Percentiles rank a stretch among this genome's conserved stretches.
Conservation (phyloP, 2,329 filamentous ascomycete genomes). For the Alternaria longipes region DNA sequence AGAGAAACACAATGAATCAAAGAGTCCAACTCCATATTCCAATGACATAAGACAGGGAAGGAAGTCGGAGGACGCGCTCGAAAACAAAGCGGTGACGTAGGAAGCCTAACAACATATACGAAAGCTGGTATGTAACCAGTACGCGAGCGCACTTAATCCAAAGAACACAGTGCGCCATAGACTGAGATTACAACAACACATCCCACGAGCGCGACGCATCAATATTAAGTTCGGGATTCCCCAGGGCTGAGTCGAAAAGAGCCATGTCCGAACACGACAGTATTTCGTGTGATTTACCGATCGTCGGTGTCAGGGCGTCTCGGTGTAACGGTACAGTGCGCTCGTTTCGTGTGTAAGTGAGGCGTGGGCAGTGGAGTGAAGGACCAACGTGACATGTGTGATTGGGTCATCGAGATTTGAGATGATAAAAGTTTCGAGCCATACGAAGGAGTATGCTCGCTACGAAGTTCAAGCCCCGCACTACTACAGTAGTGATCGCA, state of each 20-base stretch:
- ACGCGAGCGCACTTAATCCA: not conserved
- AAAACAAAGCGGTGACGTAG: not conserved
- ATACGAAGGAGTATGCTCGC: not conserved
- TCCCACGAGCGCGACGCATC: not conserved
- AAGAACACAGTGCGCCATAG: not conserved
- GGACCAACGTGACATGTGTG: not conserved
- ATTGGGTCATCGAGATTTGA: not conserved
- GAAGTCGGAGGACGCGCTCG: not conserved
- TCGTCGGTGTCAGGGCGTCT: not conserved
- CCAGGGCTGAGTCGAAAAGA: not conserved
- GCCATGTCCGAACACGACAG: not conserved
- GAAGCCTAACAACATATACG: not conserved
- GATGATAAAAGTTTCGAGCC: not conserved
- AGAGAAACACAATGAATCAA: not conserved
- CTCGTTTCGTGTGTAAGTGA: not conserved
- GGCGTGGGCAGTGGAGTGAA: not conserved
- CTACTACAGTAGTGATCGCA: not conserved
- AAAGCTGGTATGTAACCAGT: not conserved
- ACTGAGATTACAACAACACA: not conserved
- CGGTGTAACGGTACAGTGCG: not conserved
- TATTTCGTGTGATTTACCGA: not conserved
- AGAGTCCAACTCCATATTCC: not conserved
- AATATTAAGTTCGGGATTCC: not conserved
- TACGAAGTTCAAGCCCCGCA: conserved; percentile 3
- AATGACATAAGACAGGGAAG: not conserved